These are phyloP conservation scores for Vanilla planifolia DNA, from an alignment of 106 monocot species.

Conservation along the genomic window DNA sequence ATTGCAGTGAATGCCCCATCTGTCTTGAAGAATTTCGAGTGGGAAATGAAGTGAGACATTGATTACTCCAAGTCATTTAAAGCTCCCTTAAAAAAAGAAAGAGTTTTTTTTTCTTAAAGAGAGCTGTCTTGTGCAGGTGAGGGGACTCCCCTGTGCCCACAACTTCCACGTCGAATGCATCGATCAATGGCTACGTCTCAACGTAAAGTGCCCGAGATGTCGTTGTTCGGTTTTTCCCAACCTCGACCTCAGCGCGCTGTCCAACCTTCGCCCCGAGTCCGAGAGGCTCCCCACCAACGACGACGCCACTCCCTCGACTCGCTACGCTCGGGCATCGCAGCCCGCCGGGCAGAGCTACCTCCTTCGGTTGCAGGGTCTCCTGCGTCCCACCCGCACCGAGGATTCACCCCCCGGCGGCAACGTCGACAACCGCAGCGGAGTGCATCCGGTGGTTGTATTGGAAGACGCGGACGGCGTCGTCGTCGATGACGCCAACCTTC, in stretches of 20 bases:
- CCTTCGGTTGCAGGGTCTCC: constrained; percentile 58
- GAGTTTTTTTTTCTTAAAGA: too few species aligned
- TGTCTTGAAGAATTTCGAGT: constrained; percentile 95
- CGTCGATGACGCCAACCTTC: constrained; percentile 5
- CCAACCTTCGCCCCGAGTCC: constrained; percentile 49
- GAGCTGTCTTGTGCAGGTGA: constrained; percentile 67
- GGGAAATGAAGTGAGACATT: constrained; percentile 70
- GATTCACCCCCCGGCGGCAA: constrained; percentile 3
- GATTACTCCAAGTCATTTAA: neutral
- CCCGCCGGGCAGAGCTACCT: constrained; percentile 60
- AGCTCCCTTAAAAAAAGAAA: too few species aligned
- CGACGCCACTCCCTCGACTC: constrained; percentile 21
- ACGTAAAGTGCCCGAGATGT: constrained; percentile 94
- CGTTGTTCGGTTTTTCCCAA: constrained; percentile 97
- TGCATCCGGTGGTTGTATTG: constrained; percentile 10
- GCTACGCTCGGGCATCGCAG: constrained; percentile 36
- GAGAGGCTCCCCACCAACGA: constrained; percentile 20
- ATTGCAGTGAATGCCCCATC: constrained; percentile 97
- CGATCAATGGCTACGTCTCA: constrained; percentile 91
- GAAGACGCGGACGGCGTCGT: constrained; percentile 3
- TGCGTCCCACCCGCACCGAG: constrained; percentile 30
- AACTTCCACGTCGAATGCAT: constrained; percentile 99
- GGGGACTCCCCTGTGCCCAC: constrained; percentile 95
- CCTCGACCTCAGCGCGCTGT: constrained; percentile 87
- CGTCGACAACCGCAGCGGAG: constrained; percentile 7